A percentile compares a stretch with the other conserved stretches of the same genome.
Conservation (phyloP, 768 basidiomycete species). For the Guyanaporus albipodus region DNA sequence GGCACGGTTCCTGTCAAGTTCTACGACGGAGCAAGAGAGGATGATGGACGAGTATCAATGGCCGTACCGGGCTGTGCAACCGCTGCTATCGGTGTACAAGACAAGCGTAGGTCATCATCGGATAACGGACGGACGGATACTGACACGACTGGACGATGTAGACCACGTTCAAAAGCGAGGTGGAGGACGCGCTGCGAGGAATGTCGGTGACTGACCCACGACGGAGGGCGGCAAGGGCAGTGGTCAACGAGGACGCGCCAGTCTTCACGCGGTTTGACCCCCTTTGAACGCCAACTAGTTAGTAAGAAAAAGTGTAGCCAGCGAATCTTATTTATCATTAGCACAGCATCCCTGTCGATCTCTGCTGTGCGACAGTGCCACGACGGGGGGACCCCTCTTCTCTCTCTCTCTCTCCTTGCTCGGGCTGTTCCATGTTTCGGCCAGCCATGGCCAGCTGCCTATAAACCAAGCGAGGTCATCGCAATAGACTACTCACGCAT, state of each 20-base stretch:
- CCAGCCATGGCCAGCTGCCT: not conserved
- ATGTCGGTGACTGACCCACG: constrained; percentile 22
- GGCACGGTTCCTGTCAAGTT: constrained; percentile 41
- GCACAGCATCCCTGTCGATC: too few relatives aligned
- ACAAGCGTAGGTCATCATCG: constrained; percentile 35
- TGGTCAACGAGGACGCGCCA: not conserved
- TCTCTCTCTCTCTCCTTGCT: not conserved
- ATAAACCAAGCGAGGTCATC: too few relatives aligned
- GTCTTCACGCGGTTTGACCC: constrained; percentile 19
- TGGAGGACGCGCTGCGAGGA: constrained; percentile 15
- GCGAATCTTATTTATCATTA: not conserved
- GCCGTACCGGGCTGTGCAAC: constrained; percentile 46
- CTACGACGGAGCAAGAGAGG: constrained; percentile 37
- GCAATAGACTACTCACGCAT: too few relatives aligned
- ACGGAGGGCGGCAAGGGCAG: not conserved
- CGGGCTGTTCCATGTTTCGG: not conserved
- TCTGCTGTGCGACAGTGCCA: not conserved
- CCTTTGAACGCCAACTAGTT: constrained; percentile 16
- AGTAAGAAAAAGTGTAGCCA: too few relatives aligned
- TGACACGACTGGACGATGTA: constrained; percentile 2
- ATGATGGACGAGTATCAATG: constrained; percentile 49
- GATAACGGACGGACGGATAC: not conserved
- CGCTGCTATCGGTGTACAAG: constrained; percentile 39
- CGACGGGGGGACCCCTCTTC: too few relatives aligned
- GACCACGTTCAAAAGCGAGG: constrained; percentile 21